Conservation (phyloP, 208 protist genomes). For the Trypanosoma rangeli region DNA sequence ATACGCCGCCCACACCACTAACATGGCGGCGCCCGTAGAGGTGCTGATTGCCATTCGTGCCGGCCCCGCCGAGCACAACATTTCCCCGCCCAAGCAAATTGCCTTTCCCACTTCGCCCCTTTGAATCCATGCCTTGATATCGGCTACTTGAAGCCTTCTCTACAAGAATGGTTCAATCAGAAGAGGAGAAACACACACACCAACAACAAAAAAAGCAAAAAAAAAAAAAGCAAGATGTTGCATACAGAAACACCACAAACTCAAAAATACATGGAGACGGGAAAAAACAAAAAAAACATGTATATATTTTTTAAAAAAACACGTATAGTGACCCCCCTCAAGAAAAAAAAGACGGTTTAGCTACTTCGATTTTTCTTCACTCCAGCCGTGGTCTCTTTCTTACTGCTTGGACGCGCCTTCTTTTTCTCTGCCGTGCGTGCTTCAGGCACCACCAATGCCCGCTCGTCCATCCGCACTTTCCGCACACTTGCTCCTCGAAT, state of each 20-base stretch:
- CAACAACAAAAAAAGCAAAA: not conserved
- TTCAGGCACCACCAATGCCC: conserved; percentile 34
- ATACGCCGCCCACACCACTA: conserved; percentile 9
- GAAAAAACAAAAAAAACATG: no score
- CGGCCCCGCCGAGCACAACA: conserved; percentile 10
- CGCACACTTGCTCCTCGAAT: conserved; percentile 74
- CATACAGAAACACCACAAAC: no score
- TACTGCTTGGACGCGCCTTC: conserved; percentile 6
- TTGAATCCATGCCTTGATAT: conserved; percentile 27
- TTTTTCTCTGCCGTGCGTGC: conserved; percentile 9
- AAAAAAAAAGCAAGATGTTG: no score
- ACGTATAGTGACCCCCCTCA: no score
- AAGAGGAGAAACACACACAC: conserved; percentile 16
- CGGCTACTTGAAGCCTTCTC: conserved; percentile 2
- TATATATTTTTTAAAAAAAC: conserved; percentile 6
- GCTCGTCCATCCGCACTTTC: conserved; percentile 79
- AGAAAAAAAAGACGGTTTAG: conserved; percentile 1
- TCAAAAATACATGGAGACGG: no score
- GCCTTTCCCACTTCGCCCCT: conserved; percentile 21
- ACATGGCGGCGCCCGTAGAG: conserved; percentile 27
- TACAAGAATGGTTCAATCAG: conserved; percentile 12
- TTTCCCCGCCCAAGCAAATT: conserved; percentile 21
- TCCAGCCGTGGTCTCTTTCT: conserved; percentile 12
- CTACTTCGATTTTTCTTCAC: conserved; percentile 15
- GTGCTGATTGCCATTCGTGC: conserved; percentile 16